Percentiles rank a stretch among this genome's conserved stretches.
Conservation (phyloP, 1,284 basidiomycete genomes). For the Caloboletus firmus region DNA sequence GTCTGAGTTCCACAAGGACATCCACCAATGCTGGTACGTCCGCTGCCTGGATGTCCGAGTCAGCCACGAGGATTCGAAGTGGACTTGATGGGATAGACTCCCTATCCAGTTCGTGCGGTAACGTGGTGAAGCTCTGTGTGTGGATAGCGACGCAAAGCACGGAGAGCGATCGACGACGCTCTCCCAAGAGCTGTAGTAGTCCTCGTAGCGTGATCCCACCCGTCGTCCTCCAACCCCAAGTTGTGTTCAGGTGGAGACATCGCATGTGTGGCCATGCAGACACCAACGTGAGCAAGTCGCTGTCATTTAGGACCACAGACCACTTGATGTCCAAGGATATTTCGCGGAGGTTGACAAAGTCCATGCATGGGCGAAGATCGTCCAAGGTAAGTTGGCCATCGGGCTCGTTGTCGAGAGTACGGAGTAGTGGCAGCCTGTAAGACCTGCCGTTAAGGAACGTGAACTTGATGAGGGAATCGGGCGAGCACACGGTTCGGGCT, state of each 20-base stretch:
- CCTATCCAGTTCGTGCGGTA: neutral
- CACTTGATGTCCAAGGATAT: neutral
- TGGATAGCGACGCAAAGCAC: neutral
- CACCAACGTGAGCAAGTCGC: neutral
- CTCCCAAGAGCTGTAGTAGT: neutral
- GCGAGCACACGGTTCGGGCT: neutral
- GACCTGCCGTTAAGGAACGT: neutral
- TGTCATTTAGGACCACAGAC: neutral
- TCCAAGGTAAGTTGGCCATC: neutral
- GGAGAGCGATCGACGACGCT: neutral
- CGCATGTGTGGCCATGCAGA: neutral
- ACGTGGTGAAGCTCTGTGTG: neutral
- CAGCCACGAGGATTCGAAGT: neutral
- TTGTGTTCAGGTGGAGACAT: neutral
- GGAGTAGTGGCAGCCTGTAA: neutral
- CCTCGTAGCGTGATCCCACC: conserved; percentile 1
- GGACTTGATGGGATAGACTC: neutral
- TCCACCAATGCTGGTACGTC: neutral
- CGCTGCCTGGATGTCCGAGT: neutral
- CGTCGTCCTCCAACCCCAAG: conserved; percentile 2
- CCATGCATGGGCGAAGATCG: neutral
- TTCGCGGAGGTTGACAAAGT: neutral
- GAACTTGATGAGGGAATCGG: neutral
- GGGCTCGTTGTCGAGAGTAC: neutral
- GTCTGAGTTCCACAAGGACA: neutral